Percentiles rank a stretch among this genome's conserved stretches.
Evolutionary conservation across 2,329 filamentous ascomycete species (phyloP).

Genomic region (Colletotrichum horii): DNA sequence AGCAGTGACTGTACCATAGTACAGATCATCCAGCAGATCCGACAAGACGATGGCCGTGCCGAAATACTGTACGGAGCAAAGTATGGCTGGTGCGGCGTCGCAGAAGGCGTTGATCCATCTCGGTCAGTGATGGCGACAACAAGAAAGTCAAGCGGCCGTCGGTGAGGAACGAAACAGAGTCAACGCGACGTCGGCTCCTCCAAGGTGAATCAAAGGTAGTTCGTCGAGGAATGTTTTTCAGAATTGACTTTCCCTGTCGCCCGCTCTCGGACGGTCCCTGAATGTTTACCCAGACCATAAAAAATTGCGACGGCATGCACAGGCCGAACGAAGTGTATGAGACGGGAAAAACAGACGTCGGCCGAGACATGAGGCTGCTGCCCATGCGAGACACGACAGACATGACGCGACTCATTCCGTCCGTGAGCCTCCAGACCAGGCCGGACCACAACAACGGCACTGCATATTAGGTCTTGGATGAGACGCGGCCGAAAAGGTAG

Average conservation of each 20-base stretch:
- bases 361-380: constrained; percentile 3
- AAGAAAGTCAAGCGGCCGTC: background rate
- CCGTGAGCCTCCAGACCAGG: background rate
- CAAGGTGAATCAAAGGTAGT: background rate
- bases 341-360: background rate
- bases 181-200: background rate
- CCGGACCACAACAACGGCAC: constrained; percentile 6
- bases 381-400: background rate
- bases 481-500: background rate
- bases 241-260: background rate
- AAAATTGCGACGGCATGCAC: background rate
- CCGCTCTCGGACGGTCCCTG: background rate
- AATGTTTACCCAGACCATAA: background rate
- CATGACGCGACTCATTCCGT: constrained; percentile 10
- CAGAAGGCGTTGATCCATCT: background rate
- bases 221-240: background rate
- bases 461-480: constrained; percentile 13
- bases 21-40: background rate
- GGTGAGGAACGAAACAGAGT: background rate
- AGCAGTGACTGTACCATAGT: background rate
- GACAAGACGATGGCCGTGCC: background rate
- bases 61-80: constrained; percentile 13
- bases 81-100: background rate
- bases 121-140: background rate
- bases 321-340: background rate